A percentile compares a stretch with the other conserved stretches of the same genome.
Evolutionary conservation across 441 rosid genomes (phyloP).

Genomic region (Croton setiger): DNA sequence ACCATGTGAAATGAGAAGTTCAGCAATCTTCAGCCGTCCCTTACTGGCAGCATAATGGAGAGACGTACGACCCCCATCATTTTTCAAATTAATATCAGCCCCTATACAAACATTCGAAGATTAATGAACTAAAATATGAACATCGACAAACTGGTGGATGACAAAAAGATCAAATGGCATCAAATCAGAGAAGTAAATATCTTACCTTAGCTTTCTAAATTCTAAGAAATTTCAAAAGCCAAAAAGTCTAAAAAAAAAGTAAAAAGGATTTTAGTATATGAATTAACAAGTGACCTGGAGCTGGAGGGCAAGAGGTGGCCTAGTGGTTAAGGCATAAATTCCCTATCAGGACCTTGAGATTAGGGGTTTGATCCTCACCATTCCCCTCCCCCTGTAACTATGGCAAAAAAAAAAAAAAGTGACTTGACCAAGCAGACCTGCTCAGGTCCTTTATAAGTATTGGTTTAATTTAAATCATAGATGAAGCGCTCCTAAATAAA

Average conservation of each 20-base stretch:
- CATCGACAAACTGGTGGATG: too few species aligned
- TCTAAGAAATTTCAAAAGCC: neutral
- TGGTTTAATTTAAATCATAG: neutral
- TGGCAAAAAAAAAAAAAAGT: too few species aligned
- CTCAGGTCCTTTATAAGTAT: neutral
- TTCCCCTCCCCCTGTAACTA: too few species aligned
- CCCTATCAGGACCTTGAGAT: too few species aligned
- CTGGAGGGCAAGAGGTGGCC: too few species aligned
- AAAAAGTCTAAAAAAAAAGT: neutral
- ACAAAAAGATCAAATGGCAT: too few species aligned
- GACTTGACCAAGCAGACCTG: neutral
- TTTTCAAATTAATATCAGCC: slow-evolving; percentile 71
- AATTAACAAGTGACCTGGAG: too few species aligned
- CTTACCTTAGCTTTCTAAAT: neutral
- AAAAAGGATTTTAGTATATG: too few species aligned
- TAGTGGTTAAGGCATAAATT: too few species aligned
- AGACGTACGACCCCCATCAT: slow-evolving; percentile 77
- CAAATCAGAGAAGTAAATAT: neutral
- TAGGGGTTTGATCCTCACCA: too few species aligned
- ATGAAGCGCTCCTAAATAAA: neutral
- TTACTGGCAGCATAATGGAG: slow-evolving; percentile 98
- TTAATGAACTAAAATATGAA: too few species aligned
- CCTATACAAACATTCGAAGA: slow-evolving; percentile 36
- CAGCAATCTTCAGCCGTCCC: slow-evolving; percentile 68
- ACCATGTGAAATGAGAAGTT: slow-evolving; percentile 54